Conservation (phyloP, 2,329 filamentous ascomycete species). For the Aspergillus sp. region DNA sequence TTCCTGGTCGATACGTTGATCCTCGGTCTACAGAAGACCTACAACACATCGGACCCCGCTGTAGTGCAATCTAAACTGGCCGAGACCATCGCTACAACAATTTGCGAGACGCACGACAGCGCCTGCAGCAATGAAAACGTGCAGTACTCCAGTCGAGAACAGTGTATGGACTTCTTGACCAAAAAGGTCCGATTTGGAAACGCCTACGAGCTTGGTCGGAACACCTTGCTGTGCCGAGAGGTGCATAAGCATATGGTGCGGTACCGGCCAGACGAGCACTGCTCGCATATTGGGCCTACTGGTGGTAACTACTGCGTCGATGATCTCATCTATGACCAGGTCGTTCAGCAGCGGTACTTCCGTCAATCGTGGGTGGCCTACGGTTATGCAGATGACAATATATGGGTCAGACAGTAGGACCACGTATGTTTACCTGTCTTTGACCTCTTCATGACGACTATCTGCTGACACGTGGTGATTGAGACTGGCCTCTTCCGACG, state of each 20-base stretch:
- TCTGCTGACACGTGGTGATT: too few relatives aligned
- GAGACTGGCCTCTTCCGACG: too few relatives aligned
- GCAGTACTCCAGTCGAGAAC: conserved; percentile 19
- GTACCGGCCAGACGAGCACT: conserved; percentile 26
- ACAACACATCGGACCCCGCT: conserved; percentile 14
- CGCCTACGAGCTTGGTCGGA: conserved; percentile 22
- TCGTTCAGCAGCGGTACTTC: conserved; percentile 26
- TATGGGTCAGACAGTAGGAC: conserved; percentile 11
- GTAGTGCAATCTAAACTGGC: conserved; percentile 1
- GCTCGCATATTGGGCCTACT: conserved; percentile 26
- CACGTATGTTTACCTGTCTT: too few relatives aligned
- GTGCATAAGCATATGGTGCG: conserved; percentile 30
- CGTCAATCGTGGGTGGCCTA: conserved; percentile 23
- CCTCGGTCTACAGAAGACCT: conserved; percentile 11
- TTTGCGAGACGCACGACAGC: conserved; percentile 21
- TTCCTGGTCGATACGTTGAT: conserved; percentile 20
- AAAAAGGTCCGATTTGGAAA: conserved; percentile 22
- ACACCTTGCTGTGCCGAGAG: conserved; percentile 28
- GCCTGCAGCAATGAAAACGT: conserved; percentile 18
- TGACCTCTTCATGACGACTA: too few relatives aligned
- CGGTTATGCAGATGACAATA: conserved; percentile 20
- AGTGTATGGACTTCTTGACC: conserved; percentile 21
- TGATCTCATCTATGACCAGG: conserved; percentile 21
- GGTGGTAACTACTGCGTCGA: conserved; percentile 29
- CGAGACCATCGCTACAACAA: conserved; percentile 15